Percentiles rank a stretch among this genome's conserved stretches.
These are phyloP conservation scores for Lanmaoa rubissima DNA, from an alignment of 768 basidiomycete species.

Conservation along the genomic window DNA sequence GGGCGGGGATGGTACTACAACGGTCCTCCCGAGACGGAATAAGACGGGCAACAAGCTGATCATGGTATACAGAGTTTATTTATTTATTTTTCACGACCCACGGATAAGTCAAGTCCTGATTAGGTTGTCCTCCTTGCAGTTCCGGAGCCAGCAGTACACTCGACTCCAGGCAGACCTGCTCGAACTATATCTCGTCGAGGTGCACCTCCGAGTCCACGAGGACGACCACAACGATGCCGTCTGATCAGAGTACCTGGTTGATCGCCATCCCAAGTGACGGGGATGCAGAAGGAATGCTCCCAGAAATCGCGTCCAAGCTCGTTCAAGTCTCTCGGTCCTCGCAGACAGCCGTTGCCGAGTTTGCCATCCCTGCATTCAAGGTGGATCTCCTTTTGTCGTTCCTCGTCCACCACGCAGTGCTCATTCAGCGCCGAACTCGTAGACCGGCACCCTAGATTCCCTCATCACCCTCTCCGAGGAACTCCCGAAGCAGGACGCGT, in stretches of 20 bases:
- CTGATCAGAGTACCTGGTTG: slow-evolving; percentile 95
- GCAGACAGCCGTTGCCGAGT: slow-evolving; percentile 53
- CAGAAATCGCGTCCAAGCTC: slow-evolving; percentile 65
- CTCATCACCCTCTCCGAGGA: slow-evolving; percentile 89
- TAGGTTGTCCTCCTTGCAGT: slow-evolving; percentile 1
- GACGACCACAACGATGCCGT: slow-evolving; percentile 65
- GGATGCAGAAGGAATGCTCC: slow-evolving; percentile 71
- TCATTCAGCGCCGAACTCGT: slow-evolving; percentile 16
- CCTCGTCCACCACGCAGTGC: background rate
- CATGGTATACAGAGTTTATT: slow-evolving; percentile 10
- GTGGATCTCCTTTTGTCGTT: slow-evolving; percentile 40
- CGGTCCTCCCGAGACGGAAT: slow-evolving; percentile 9
- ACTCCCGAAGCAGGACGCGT: slow-evolving; percentile 85
- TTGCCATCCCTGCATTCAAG: slow-evolving; percentile 88
- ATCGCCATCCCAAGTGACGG: slow-evolving; percentile 84
- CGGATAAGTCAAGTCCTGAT: slow-evolving; percentile 9
- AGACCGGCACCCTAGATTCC: slow-evolving; percentile 93
- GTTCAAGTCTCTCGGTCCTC: slow-evolving; percentile 52
- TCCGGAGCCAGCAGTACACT: background rate
- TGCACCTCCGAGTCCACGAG: slow-evolving; percentile 2
- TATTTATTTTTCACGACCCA: slow-evolving; percentile 10
- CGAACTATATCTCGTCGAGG: slow-evolving; percentile 6
- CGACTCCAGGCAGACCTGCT: background rate
- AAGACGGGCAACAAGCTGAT: background rate
- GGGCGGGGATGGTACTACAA: background rate